Conservation (phyloP, 306 rosid species). For the barrel medic (Medicago truncatula) region DNA sequence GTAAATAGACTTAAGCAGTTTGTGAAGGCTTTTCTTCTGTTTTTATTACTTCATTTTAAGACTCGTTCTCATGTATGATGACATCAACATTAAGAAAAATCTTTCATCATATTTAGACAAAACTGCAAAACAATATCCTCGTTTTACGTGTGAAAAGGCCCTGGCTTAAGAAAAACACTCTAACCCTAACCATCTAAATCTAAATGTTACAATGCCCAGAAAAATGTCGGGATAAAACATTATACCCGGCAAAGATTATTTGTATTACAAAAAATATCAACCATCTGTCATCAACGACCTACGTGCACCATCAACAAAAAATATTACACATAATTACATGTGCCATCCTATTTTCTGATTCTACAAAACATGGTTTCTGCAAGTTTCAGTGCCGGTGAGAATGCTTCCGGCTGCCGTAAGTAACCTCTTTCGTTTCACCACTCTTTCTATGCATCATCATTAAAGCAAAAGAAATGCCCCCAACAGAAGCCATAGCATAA, state of each 20-base stretch:
- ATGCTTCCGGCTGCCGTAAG: conserved; percentile 68
- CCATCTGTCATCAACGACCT: conserved; percentile 39
- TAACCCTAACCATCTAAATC: conserved; percentile 19
- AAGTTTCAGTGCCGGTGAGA: conserved; percentile 71
- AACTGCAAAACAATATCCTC: conserved; percentile 32
- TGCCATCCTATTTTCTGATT: conserved; percentile 28
- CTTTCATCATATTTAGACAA: conserved; percentile 18
- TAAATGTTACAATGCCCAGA: conserved; percentile 39
- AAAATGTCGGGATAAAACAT: conserved; percentile 28
- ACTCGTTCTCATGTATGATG: background rate
- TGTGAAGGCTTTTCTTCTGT: background rate
- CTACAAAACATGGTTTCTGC: conserved; percentile 19
- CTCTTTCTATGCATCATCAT: conserved; percentile 56
- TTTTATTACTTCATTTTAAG: background rate
- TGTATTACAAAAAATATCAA: conserved; percentile 30
- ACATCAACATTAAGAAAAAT: background rate
- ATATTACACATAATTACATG: conserved; percentile 19
- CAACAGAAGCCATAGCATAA: conserved; percentile 73
- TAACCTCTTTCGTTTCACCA: conserved; percentile 60
- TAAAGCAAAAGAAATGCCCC: conserved; percentile 65
- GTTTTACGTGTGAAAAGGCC: conserved; percentile 27
- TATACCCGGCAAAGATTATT: conserved; percentile 21
- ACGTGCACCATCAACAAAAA: conserved; percentile 32
- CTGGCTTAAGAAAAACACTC: conserved; percentile 28
- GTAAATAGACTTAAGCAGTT: background rate